phyloP scores from a whole-genome alignment of 73 alveolate species.

The Effrenium voratum region DNA sequence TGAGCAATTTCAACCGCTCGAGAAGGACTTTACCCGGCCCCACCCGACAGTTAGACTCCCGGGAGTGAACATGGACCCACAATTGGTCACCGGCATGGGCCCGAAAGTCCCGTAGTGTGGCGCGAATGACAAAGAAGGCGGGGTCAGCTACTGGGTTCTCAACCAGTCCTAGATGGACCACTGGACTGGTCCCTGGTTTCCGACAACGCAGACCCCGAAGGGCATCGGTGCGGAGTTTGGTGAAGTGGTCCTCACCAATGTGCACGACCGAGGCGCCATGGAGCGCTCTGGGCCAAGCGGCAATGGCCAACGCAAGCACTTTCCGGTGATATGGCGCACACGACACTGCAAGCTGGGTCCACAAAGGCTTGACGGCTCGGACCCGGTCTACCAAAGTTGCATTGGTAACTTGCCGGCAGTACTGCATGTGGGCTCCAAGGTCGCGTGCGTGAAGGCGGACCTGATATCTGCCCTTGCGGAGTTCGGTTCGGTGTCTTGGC shows the following conservation, averaged over 20 bases:
- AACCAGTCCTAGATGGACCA: neutral
- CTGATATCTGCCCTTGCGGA: neutral
- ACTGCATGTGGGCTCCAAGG: constrained; percentile 18
- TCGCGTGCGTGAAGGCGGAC: neutral
- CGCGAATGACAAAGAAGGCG: neutral
- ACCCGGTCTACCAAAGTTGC: neutral
- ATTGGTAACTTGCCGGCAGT: neutral
- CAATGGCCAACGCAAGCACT: neutral
- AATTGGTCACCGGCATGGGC: too few species aligned
- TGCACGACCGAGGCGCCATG: neutral
- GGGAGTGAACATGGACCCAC: too few species aligned
- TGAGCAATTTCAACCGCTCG: too few species aligned
- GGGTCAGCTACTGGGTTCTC: neutral
- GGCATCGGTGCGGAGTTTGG: neutral
- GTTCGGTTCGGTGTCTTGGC: neutral
- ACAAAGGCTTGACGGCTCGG: neutral
- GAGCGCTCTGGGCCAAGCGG: neutral
- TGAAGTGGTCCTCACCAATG: neutral
- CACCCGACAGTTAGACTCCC: too few species aligned
- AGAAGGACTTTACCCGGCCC: too few species aligned
- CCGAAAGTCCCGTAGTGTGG: neutral
- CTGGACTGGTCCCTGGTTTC: neutral
- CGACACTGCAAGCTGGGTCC: neutral
- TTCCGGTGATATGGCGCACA: neutral
- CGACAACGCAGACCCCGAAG: neutral